Percentiles rank a stretch among this genome's conserved stretches.
These are phyloP conservation scores for Royoungia palumana DNA, from an alignment of 768 basidiomycete species.

Conservation along the genomic window DNA sequence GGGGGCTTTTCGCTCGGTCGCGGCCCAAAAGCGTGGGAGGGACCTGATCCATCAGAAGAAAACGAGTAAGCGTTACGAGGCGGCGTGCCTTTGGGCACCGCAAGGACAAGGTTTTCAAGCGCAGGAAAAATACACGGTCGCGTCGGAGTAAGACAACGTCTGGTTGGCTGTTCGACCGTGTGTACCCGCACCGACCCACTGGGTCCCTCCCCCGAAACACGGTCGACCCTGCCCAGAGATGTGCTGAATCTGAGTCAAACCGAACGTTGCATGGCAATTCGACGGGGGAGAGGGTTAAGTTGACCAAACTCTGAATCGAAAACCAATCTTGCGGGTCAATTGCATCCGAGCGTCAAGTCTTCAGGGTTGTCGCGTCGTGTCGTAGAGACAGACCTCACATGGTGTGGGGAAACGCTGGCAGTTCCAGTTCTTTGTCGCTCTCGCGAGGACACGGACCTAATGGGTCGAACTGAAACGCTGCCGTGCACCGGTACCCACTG, in stretches of 20 bases:
- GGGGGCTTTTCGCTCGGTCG: constrained; percentile 5
- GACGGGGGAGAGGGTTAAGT: constrained; percentile 12
- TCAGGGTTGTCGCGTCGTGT: constrained; percentile 13
- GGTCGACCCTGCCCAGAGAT: constrained; percentile 7
- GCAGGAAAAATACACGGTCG: constrained; percentile 6
- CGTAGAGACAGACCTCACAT: constrained; percentile 8
- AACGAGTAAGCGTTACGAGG: constrained; percentile 12
- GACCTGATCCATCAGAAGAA: constrained; percentile 17
- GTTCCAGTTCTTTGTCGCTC: constrained; percentile 1
- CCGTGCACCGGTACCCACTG: not conserved
- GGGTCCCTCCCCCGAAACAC: constrained; percentile 9
- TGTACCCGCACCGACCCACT: not conserved
- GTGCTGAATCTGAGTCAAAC: constrained; percentile 10
- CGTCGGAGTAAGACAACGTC: not conserved
- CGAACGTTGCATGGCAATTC: constrained; percentile 3
- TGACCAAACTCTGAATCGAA: constrained; percentile 10
- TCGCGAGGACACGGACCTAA: not conserved
- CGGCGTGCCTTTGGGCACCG: constrained; percentile 26
- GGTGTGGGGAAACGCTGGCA: not conserved
- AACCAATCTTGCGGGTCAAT: constrained; percentile 6
- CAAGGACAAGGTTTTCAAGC: constrained; percentile 29
- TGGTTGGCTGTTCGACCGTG: not conserved
- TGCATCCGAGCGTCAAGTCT: not conserved
- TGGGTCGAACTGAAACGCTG: constrained; percentile 12
- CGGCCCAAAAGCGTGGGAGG: constrained; percentile 18